Base-by-base conservation (phyloP, 805 yeast genomes). In the Teunomyces kruisii region DNA sequence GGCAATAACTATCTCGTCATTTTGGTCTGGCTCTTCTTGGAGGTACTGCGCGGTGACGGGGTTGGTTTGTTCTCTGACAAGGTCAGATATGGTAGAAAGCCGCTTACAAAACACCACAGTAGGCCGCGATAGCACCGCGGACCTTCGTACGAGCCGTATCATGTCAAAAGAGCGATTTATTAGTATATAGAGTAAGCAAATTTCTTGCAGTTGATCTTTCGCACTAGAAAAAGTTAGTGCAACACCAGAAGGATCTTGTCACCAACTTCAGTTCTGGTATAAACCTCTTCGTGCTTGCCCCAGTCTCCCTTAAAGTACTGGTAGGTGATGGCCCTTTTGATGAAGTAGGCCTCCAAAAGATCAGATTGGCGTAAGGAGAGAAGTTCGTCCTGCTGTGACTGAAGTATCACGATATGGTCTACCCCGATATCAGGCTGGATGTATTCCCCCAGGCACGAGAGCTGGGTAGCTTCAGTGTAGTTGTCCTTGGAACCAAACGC, bases 1-100 rank as follows among this genome's bases (percentile, higher is more conserved):
- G 6, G 98, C 97, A 4, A 94, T 80, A 15, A 86, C 68, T 16
- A 92, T 78, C 43, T 76, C 79, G 55, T 88, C 96, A 27, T 72
- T 61, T 8, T 51, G 51, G 0, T 54, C 49, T 0, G 92, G 92
- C 14, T 53, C 49, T 4, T 57, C 62, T 59, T 74, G 88, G 2
- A 46, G 36, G 44, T 64, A 65, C 6, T 42, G 48, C 7, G 42
- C 4, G 5, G 38, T 16, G 26, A 35, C 28, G 9, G 38, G 28
- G 15, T 35, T 35, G 10, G 28, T 35, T 9, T 17, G 28, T 19
- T 29, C 36, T 17, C 22, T 28, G 6, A 35, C 31, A 27, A 57
- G 36, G 5, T 47, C 50, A 14, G 27, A 17, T 9, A 35, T n/a
- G 9, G 38, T 35, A 22, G 17, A 24, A 9, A 22, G 28, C 9